phyloP scores from a whole-genome alignment of 1,284 basidiomycete genomes.

The Leccinum pachyderme region DNA sequence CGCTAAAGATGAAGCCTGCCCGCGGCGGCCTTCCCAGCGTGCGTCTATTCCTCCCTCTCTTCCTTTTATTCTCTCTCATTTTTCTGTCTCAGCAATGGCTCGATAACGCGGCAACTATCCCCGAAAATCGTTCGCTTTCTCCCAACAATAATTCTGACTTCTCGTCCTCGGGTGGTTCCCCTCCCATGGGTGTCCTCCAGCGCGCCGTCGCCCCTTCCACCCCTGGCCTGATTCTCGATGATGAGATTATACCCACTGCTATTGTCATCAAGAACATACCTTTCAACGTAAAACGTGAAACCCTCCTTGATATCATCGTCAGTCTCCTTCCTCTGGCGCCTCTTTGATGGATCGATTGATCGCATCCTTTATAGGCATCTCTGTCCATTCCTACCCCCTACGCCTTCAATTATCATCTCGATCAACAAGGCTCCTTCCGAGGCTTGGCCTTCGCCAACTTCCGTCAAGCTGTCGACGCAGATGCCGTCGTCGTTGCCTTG shows the following conservation, averaged over 20 bases:
- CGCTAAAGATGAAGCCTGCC: conserved; percentile 68
- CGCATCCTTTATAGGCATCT: conserved; percentile 59
- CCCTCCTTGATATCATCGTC: conserved; percentile 94
- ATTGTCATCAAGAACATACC: conserved; percentile 99
- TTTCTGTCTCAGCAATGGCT: conserved; percentile 67
- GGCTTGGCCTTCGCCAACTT: conserved; percentile 99
- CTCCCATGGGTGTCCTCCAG: conserved; percentile 60
- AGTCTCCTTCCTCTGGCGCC: conserved; percentile 34
- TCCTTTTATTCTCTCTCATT: conserved; percentile 6
- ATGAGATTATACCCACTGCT: conserved; percentile 97
- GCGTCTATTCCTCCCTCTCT: conserved; percentile 33
- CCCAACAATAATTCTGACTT: conserved; percentile 83
- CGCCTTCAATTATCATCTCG: conserved; percentile 98
- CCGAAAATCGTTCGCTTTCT: conserved; percentile 76
- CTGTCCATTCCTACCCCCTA: conserved; percentile 97
- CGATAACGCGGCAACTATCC: conserved; percentile 49
- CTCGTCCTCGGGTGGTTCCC: conserved; percentile 79
- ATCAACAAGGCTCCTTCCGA: conserved; percentile 93
- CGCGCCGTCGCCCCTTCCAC: conserved; percentile 48
- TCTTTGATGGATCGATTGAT: conserved; percentile 18
- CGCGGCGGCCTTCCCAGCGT: conserved; percentile 72
- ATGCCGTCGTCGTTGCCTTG: conserved; percentile 92
- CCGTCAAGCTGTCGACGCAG: conserved; percentile 86
- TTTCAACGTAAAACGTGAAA: conserved; percentile 96
- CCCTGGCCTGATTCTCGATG: conserved; percentile 58